Evolutionary conservation across 257 asterid species (phyloP).

Genomic region (Lithospermum erythrorhizon): DNA sequence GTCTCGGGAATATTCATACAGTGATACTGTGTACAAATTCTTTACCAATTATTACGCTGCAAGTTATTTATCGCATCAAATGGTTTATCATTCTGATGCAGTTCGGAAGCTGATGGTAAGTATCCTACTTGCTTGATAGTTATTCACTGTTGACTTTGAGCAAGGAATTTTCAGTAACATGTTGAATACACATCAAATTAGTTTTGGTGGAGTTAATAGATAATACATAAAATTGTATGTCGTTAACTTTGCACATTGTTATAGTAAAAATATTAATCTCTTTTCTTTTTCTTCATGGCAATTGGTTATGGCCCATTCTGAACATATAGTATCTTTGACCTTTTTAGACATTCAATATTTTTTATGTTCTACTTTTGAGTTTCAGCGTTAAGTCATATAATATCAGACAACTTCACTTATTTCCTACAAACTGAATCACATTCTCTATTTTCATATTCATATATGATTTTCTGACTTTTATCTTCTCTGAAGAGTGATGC

Average conservation of each 20-base stretch:
- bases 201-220: too few species aligned
- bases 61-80: slow-evolving; percentile 32
- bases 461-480: neutral
- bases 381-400: neutral
- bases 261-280: too few species aligned
- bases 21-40: slow-evolving; percentile 19
- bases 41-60: slow-evolving; percentile 25
- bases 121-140: slow-evolving; percentile 1
- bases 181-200: too few species aligned
- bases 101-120: slow-evolving; percentile 28
- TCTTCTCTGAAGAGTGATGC: slow-evolving; percentile 56
- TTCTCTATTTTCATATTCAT: neutral
- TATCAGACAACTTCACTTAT: too few species aligned
- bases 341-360: neutral
- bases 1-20: slow-evolving; percentile 15
- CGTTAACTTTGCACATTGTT: too few species aligned
- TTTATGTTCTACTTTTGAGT: neutral
- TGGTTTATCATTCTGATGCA: slow-evolving; percentile 20
- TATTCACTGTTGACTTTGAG: too few species aligned
- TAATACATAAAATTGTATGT: too few species aligned
- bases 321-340: too few species aligned
- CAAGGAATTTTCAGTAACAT: too few species aligned
- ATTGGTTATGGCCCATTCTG: too few species aligned
- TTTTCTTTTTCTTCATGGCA: too few species aligned
- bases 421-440: too few species aligned